Evolutionary conservation across 2,329 filamentous ascomycete genomes (phyloP).

Genomic region (Monilinia aucupariae): DNA sequence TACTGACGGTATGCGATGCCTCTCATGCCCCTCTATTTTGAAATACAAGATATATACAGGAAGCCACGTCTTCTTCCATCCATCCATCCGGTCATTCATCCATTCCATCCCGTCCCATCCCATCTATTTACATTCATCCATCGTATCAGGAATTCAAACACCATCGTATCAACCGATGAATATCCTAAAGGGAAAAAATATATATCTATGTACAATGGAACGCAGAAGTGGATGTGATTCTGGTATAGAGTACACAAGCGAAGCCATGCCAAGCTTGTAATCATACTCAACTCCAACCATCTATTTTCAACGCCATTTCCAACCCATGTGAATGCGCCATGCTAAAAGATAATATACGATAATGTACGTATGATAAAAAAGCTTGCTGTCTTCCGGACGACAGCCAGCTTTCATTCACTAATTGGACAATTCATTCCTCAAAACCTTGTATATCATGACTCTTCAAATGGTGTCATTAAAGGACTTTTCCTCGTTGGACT

Average conservation of each 20-base stretch:
- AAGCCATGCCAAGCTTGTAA: not conserved
- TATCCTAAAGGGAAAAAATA: not conserved
- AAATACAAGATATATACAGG: no score
- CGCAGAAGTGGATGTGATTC: not conserved
- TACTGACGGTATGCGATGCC: no score
- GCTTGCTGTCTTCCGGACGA: not conserved
- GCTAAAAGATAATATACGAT: slow-evolving; percentile 10
- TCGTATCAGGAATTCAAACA: not conserved
- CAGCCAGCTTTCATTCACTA: not conserved
- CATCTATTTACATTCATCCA: not conserved
- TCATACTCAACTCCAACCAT: not conserved
- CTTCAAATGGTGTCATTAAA: slow-evolving; percentile 46
- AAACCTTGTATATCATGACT: slow-evolving; percentile 28
- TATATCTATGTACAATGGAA: not conserved
- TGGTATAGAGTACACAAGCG: slow-evolving; percentile 2
- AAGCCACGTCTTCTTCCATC: no score
- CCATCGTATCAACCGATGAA: not conserved
- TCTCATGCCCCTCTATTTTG: not conserved
- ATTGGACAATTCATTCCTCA: not conserved
- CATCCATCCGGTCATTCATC: no score
- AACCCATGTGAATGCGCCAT: slow-evolving; percentile 8
- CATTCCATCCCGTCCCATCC: not conserved
- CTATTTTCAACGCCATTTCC: not conserved
- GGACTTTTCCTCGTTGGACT: slow-evolving; percentile 53
- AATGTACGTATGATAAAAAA: not conserved